A percentile compares a stretch with the other conserved stretches of the same genome.
These are phyloP conservation scores for Hygrophorus russula DNA, from an alignment of 768 basidiomycete species.

Conservation along the genomic window DNA sequence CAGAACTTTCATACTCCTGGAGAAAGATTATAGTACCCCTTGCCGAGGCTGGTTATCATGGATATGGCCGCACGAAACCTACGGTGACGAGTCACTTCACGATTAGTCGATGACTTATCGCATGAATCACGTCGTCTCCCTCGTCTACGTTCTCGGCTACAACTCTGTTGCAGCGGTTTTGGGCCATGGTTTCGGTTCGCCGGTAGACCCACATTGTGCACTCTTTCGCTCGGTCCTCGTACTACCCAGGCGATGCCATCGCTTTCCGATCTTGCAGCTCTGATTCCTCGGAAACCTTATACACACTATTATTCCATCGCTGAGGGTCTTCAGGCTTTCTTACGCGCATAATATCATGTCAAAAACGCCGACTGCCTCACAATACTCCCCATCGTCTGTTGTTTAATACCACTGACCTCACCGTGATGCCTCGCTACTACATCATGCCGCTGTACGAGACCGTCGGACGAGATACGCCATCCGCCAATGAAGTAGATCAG, in stretches of 20 bases:
- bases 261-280: constrained; percentile 19
- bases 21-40: constrained; percentile 45
- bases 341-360: constrained; percentile 45
- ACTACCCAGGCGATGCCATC: constrained; percentile 7
- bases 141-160: constrained; percentile 42
- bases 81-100: constrained; percentile 4
- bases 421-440: constrained; percentile 45
- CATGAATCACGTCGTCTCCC: constrained; percentile 37
- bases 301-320: constrained; percentile 35
- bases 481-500: constrained; percentile 15
- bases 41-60: constrained; percentile 39
- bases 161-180: constrained; percentile 34
- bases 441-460: constrained; percentile 43
- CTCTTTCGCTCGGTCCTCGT: constrained; percentile 42
- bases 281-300: constrained; percentile 49
- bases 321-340: constrained; percentile 31
- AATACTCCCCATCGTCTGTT: constrained; percentile 31
- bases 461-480: constrained; percentile 24
- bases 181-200: constrained; percentile 52
- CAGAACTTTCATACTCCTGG: constrained; percentile 58
- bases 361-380: constrained; percentile 43
- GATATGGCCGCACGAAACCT: constrained; percentile 33
- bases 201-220: constrained; percentile 40
- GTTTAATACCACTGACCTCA: constrained; percentile 22
- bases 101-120: constrained; percentile 42